These are phyloP conservation scores for Talinum fruticosum DNA, from an alignment of 148 eudicot genomes.

Conservation along the genomic window DNA sequence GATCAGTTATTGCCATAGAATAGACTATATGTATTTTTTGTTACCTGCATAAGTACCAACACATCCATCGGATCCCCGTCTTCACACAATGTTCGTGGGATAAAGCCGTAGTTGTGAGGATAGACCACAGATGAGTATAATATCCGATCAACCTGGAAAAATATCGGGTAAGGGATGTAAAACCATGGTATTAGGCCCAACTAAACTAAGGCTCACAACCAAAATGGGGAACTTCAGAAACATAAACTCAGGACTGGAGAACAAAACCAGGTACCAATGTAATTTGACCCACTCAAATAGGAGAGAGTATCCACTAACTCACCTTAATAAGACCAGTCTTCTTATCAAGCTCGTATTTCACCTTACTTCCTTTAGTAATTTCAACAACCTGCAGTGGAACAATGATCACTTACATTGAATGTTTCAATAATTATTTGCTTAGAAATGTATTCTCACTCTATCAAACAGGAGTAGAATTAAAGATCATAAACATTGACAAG, in stretches of 20 bases:
- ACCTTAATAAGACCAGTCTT: slow-evolving; percentile 90
- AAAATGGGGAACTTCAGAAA: not conserved
- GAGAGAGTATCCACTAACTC: slow-evolving; percentile 3
- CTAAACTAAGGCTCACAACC: not conserved
- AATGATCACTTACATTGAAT: not conserved
- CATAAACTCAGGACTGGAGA: not conserved
- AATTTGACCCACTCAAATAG: not conserved
- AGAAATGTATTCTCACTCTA: not conserved
- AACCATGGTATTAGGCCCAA: not conserved
- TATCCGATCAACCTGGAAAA: slow-evolving; percentile 74
- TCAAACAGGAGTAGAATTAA: not conserved
- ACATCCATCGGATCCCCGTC: slow-evolving; percentile 91
- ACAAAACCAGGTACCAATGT: not conserved
- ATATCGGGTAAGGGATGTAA: not conserved
- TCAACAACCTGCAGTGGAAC: slow-evolving; percentile 60
- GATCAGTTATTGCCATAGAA: not conserved
- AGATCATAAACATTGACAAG: not conserved
- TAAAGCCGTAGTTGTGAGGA: slow-evolving; percentile 95
- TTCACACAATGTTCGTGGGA: slow-evolving; percentile 79
- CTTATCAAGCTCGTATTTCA: slow-evolving; percentile 92
- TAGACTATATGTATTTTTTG: not conserved
- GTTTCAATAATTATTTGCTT: not conserved
- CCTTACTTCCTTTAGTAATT: slow-evolving; percentile 86
- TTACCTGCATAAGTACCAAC: slow-evolving; percentile 83
- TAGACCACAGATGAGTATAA: slow-evolving; percentile 92